These are phyloP conservation scores for Solanum hybrid DNA, from an alignment of 305 asterid species.

Conservation along the genomic window DNA sequence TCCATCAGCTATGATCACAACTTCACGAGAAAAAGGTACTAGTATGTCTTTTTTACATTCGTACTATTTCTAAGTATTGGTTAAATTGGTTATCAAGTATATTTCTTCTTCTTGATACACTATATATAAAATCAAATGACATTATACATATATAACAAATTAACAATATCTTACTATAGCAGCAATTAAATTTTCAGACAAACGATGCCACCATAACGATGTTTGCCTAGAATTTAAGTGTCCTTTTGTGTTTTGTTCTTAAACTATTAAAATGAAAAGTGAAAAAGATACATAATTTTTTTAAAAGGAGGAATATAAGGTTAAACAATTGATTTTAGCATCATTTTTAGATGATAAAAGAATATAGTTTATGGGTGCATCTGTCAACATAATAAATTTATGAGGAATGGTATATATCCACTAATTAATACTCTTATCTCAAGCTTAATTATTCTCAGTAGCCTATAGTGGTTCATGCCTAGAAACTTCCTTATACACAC, in stretches of 20 bases:
- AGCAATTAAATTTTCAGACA: neutral
- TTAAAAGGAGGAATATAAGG: constrained; percentile 1
- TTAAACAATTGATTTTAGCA: neutral
- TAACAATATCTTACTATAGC: neutral
- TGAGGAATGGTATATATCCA: constrained; percentile 31
- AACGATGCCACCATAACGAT: neutral
- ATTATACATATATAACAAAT: neutral
- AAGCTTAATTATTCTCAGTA: neutral
- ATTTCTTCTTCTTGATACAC: neutral
- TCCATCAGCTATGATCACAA: neutral
- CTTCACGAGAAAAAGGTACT: neutral
- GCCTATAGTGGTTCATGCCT: neutral
- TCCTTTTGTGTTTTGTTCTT: neutral
- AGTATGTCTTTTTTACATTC: neutral
- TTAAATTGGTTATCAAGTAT: neutral
- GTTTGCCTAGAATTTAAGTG: neutral
- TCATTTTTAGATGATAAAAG: constrained; percentile 11
- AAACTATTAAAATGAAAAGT: neutral
- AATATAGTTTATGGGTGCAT: constrained; percentile 30
- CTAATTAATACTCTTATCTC: neutral
- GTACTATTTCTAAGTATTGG: neutral
- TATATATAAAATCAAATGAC: neutral
- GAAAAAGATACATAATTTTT: neutral
- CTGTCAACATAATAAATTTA: constrained; percentile 15
- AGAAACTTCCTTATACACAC: neutral